phyloP scores from a whole-genome alignment of 2,329 filamentous ascomycete species.

The Trichocomaceae sp. region DNA sequence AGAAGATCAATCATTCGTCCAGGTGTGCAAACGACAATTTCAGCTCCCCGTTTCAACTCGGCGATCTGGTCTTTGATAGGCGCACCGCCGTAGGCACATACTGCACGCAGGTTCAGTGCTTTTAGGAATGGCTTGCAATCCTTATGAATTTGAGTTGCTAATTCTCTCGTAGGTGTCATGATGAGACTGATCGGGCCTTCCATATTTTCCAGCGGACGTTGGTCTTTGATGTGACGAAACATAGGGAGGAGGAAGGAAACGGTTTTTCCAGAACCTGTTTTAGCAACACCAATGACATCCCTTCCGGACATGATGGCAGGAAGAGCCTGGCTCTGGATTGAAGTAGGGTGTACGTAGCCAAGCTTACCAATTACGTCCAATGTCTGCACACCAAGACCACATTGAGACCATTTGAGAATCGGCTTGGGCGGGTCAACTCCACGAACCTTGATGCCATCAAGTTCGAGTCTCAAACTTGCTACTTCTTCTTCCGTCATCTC shows the following conservation, averaged over 20 bases:
- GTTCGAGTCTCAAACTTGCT: conserved; percentile 70
- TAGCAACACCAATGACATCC: conserved; percentile 92
- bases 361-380: conserved; percentile 76
- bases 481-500: conserved; percentile 81
- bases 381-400: conserved; percentile 78
- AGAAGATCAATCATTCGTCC: conserved; percentile 94
- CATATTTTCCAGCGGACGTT: conserved; percentile 68
- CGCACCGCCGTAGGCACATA: conserved; percentile 89
- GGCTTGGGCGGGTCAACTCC: conserved; percentile 86
- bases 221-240: conserved; percentile 97
- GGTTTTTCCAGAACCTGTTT: conserved; percentile 96
- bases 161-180: conserved; percentile 88
- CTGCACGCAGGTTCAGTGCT: conserved; percentile 72
- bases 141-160: conserved; percentile 87
- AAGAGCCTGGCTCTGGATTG: conserved; percentile 92
- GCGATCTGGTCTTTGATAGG: conserved; percentile 98
- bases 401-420: conserved; percentile 94
- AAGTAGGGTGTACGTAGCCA: conserved; percentile 80
- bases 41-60: conserved; percentile 87
- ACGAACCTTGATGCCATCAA: conserved; percentile 92
- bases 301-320: conserved; percentile 93
- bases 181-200: conserved; percentile 86
- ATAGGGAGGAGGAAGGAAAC: conserved; percentile 92
- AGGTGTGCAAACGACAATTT: conserved; percentile 91
- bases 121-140: conserved; percentile 95